phyloP scores from a whole-genome alignment of 371 early-diverging fungal species.

The Rhizopus delemar region DNA sequence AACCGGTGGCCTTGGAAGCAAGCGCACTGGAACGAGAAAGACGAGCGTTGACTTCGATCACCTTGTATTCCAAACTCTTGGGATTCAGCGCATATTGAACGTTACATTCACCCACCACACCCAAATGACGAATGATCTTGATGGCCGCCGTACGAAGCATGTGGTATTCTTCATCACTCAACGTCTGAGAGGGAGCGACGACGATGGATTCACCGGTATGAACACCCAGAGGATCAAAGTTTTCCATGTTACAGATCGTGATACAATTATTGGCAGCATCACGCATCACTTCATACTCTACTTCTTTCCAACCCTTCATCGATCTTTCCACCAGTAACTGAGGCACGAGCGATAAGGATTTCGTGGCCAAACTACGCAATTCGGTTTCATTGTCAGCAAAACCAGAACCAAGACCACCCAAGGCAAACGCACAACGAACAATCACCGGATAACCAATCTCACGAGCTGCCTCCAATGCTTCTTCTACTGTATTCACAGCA shows the following conservation, averaged over 20 bases:
- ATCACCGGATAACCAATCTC: slow-evolving; percentile 92
- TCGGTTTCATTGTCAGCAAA: slow-evolving; percentile 85
- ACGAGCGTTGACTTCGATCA: slow-evolving; percentile 96
- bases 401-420: slow-evolving; percentile 94
- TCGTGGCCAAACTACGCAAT: slow-evolving; percentile 70
- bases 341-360: slow-evolving; percentile 82
- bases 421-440: slow-evolving; percentile 87
- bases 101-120: slow-evolving; percentile 96
- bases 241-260: slow-evolving; percentile 98
- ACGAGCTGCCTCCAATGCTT: slow-evolving; percentile 81
- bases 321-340: slow-evolving; percentile 89
- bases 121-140: slow-evolving; percentile 79
- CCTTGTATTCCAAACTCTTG: slow-evolving; percentile 83
- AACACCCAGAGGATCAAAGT: slow-evolving; percentile 96
- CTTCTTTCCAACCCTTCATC: slow-evolving; percentile 98
- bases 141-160: slow-evolving; percentile 92
- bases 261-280: slow-evolving; percentile 92
- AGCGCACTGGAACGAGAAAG: slow-evolving; percentile 86
- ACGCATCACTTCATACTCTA: slow-evolving; percentile 96
- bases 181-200: slow-evolving; percentile 92
- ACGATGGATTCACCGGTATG: slow-evolving; percentile 97
- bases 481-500: slow-evolving; percentile 74
- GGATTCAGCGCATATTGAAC: slow-evolving; percentile 96
- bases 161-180: slow-evolving; percentile 93
- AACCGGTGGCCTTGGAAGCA: slow-evolving; percentile 95